Evolutionary conservation across 345 rosid species (phyloP).

Genomic region (Nasturtium officinale): DNA sequence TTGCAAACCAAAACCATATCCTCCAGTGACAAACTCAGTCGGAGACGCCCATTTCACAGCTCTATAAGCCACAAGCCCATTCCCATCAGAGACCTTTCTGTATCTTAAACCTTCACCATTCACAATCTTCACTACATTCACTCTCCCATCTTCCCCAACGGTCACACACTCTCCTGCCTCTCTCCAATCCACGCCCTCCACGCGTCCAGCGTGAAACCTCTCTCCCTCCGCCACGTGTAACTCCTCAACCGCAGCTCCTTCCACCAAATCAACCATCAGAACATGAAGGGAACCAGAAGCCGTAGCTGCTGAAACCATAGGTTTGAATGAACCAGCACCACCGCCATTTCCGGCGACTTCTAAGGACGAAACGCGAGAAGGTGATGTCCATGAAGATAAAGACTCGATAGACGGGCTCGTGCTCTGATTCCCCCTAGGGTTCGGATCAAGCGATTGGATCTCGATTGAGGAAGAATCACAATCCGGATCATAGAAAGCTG

Average conservation of each 20-base stretch:
- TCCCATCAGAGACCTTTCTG: slow-evolving; percentile 65
- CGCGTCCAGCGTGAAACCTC: slow-evolving; percentile 59
- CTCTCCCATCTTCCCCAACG: slow-evolving; percentile 65
- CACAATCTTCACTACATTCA: slow-evolving; percentile 52
- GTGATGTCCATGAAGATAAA: slow-evolving; percentile 58
- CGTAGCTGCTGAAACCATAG: slow-evolving; percentile 61
- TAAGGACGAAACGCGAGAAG: slow-evolving; percentile 71
- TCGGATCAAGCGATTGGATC: slow-evolving; percentile 52
- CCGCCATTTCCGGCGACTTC: slow-evolving; percentile 41
- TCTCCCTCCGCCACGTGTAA: slow-evolving; percentile 39
- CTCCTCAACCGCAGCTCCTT: slow-evolving; percentile 42
- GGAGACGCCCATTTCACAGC: slow-evolving; percentile 89
- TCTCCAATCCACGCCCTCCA: slow-evolving; percentile 67
- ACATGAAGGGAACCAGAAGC: slow-evolving; percentile 63
- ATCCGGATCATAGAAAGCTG: slow-evolving; percentile 63
- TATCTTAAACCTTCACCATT: slow-evolving; percentile 45
- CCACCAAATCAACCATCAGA: slow-evolving; percentile 42
- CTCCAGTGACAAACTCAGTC: slow-evolving; percentile 84
- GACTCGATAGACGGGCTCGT: slow-evolving; percentile 30
- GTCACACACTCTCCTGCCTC: slow-evolving; percentile 67
- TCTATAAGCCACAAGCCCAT: slow-evolving; percentile 72
- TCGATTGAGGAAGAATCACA: slow-evolving; percentile 56
- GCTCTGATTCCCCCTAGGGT: slow-evolving; percentile 36
- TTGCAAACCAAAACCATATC: slow-evolving; percentile 76
- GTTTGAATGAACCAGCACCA: slow-evolving; percentile 37